Percentiles rank a stretch among this genome's conserved stretches.
phyloP scores from a whole-genome alignment of 2,329 filamentous ascomycete species.

The Fusarium sp. region DNA sequence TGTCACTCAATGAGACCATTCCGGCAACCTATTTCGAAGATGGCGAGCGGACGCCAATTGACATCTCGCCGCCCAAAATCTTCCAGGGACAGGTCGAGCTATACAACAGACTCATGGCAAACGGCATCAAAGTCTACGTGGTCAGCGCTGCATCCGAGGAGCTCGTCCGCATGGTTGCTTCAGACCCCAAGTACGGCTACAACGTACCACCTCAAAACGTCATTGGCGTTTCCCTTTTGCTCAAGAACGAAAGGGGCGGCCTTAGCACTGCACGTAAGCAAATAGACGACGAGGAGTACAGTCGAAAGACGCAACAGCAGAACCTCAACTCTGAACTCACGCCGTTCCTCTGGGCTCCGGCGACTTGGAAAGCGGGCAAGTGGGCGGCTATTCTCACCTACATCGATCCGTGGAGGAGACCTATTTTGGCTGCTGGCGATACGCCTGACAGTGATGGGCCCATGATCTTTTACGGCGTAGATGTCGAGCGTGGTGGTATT shows the following conservation, averaged over 20 bases:
- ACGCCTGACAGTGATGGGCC: slow-evolving; percentile 55
- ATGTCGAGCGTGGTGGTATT: slow-evolving; percentile 53
- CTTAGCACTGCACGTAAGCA: slow-evolving; percentile 53
- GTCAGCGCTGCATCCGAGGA: slow-evolving; percentile 55
- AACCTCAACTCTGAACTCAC: slow-evolving; percentile 54
- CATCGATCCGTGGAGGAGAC: slow-evolving; percentile 55
- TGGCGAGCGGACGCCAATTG: slow-evolving; percentile 43
- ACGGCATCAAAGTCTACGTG: slow-evolving; percentile 56
- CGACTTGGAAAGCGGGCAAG: slow-evolving; percentile 56
- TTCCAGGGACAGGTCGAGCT: slow-evolving; percentile 55
- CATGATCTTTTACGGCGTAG: slow-evolving; percentile 57
- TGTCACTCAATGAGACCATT: slow-evolving; percentile 53
- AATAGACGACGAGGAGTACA: slow-evolving; percentile 50
- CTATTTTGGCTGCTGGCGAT: slow-evolving; percentile 54
- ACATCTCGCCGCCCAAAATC: slow-evolving; percentile 49
- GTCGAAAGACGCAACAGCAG: slow-evolving; percentile 37
- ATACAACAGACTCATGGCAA: slow-evolving; percentile 54
- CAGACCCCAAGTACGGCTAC: slow-evolving; percentile 56
- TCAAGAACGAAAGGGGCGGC: slow-evolving; percentile 46
- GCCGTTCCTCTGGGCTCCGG: slow-evolving; percentile 54
- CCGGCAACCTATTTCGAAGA: slow-evolving; percentile 50
- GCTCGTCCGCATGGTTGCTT: slow-evolving; percentile 57
- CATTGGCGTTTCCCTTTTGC: slow-evolving; percentile 53
- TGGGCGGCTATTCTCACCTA: slow-evolving; percentile 55
- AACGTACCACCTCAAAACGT: slow-evolving; percentile 56